These are phyloP conservation scores for Botrytis cinerea DNA, from an alignment of 2,329 filamentous ascomycete genomes.

Conservation along the genomic window DNA sequence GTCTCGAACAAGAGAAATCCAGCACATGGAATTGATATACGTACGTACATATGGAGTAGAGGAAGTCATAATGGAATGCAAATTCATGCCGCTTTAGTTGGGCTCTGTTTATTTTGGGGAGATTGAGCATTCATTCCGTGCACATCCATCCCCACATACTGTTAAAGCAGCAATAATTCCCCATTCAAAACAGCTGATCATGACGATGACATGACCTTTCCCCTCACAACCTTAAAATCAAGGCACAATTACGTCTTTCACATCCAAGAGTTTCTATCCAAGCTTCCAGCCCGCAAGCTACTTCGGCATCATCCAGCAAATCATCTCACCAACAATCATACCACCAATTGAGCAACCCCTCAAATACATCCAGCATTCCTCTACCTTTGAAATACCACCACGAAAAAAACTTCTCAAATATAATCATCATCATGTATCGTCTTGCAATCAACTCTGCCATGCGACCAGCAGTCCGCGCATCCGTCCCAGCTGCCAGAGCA, in stretches of 20 bases:
- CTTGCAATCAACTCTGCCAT: constrained; percentile 56
- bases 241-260: constrained; percentile 8
- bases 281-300: constrained; percentile 14
- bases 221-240: neutral
- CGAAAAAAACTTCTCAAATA: neutral
- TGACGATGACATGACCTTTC: neutral
- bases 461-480: constrained; percentile 46
- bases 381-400: constrained; percentile 3
- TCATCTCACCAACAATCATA: constrained; percentile 34
- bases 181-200: constrained; percentile 12
- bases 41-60: neutral
- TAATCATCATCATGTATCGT: constrained; percentile 62
- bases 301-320: constrained; percentile 19
- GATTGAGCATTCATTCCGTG: neutral
- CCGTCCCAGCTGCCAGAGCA: constrained; percentile 54
- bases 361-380: constrained; percentile 24
- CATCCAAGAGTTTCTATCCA: constrained; percentile 10
- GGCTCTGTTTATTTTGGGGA: neutral
- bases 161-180: constrained; percentile 8
- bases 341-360: constrained; percentile 33
- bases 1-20: neutral
- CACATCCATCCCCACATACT: neutral
- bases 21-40: neutral
- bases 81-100: neutral
- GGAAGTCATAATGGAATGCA: neutral